Base-by-base conservation (phyloP, 306 rosid species). In the Castanea sativa region DNA sequence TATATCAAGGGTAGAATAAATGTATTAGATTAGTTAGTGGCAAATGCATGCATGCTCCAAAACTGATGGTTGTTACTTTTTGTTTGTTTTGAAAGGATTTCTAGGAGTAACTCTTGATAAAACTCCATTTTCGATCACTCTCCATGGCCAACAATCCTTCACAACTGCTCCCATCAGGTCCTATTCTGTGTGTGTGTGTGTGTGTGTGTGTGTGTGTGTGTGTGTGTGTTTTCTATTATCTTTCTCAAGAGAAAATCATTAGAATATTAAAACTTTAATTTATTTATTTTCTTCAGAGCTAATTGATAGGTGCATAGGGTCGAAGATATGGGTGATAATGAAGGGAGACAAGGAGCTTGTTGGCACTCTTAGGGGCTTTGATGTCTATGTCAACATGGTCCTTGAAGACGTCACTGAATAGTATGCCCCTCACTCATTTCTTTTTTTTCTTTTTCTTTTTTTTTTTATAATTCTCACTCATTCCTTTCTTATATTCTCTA, bases 301-400 rank as follows among this genome's bases (percentile, higher is more conserved):
- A 83, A 94, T 94, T 63, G 99, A 94, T 74, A 89, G 99, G 25
- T 94, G 99, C 84, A 94, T 94, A 18, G 99, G 99, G 71, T 94
- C 99, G 2, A 94, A 94, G 82, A 92, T 94, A 57, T 94, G 99
- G 99, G 99, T 94, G 76, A 92, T 94, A 78, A 94, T 94, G 99
- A 94, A 94, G 83, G 97, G 97, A 9, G 99, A 94, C 90, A 94
- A 94, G 88, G 99, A 94, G 89, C 97, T 94, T 8, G 99, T 94
- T 30, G 99, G 99, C 18, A 94, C 96, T 76, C 97, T 92, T 35
- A 90, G 86, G 74, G 99, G 99, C 9, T 94, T 94, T 76, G 99
- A 94, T 88, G 97, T 94, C 35, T 92, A 94, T 75, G 97, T 94
- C 79, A 94, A 94, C 85, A 92, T 94, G 99, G 99, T 94, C 74